Base-by-base conservation (phyloP, 2,329 filamentous ascomycete species). In the Talaromyces piceae region DNA sequence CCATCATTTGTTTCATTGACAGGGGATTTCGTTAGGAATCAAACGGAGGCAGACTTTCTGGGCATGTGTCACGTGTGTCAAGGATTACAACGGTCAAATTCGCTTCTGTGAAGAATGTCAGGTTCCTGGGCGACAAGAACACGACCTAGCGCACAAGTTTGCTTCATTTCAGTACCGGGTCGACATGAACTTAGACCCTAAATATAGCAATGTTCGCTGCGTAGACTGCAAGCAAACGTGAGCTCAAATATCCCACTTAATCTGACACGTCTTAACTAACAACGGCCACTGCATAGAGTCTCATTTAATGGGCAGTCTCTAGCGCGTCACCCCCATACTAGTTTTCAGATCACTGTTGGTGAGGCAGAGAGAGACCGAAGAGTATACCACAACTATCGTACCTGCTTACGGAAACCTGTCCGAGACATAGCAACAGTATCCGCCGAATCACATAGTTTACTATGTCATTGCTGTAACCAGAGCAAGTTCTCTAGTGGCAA, bases 401-500 rank as follows among this genome's bases (percentile, higher is more conserved):
- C 41, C 28, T 53, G 51, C 9, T 30, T 33, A 23, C 51, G 51
- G 16, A 53, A 53, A 20, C 51, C 51, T 1, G 47, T 53, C 33
- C 43, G 51, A 41, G 47, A 49, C 31, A 18, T 49, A 8, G 51
- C 51, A 5, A 53, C 51, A 2, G 47, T 53, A 28, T 41, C 51
- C 13, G 31, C 47, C 12, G 51, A 53, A 46, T 46, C 51, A 49
- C 51, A 53, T 37, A 43, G 46, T 20, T 49, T 53, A n/a, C 7
- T 53, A n/a, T 53, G 51, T 13, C 46, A 47, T 20, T 53, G 51
- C 43, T 53, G 51, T 20, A 53, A 53, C 25, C 51, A 53, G 16
- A 53, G 46, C 37, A 27, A 48, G 46, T 48, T 18, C 8, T 11
- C 4, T 4, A 11, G 9, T n/a, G 20, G n/a, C 7, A n/a, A 11